phyloP scores from a whole-genome alignment of 208 protist genomes.

The Acanthamoeba rhysodes region DNA sequence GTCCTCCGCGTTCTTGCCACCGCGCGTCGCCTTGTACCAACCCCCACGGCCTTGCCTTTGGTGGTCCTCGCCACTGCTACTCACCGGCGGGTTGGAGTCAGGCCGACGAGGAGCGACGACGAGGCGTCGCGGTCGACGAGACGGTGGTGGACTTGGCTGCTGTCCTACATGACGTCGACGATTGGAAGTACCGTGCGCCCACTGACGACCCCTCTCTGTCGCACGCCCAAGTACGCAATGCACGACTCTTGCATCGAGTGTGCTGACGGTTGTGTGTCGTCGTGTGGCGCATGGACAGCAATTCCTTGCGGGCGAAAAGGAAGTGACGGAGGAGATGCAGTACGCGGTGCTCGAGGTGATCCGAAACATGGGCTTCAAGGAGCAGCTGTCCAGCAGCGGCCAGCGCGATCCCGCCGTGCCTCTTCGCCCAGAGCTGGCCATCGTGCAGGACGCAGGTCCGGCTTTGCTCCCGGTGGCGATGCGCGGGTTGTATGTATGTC shows the following conservation, averaged over 20 bases:
- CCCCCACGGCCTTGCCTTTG: too few relatives aligned
- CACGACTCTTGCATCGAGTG: neutral
- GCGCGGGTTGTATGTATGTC: neutral
- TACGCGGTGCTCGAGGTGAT: constrained; percentile 38
- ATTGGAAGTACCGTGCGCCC: constrained; percentile 84
- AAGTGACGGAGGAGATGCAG: neutral
- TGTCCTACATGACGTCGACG: constrained; percentile 84
- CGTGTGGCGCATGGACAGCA: neutral
- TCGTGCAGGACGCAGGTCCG: constrained; percentile 86
- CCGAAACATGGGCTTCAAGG: constrained; percentile 79
- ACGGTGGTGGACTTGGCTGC: constrained; percentile 84
- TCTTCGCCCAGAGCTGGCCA: constrained; percentile 41
- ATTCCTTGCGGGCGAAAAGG: neutral
- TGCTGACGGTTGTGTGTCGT: neutral
- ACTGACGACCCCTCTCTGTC: neutral
- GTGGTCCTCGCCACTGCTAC: neutral
- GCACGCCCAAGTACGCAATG: neutral
- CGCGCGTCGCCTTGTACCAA: neutral
- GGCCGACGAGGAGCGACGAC: neutral
- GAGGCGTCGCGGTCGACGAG: neutral
- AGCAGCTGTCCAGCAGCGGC: constrained; percentile 75
- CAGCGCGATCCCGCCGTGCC: neutral
- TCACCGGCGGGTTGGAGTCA: neutral
- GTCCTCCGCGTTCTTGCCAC: constrained; percentile 36
- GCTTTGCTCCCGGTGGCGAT: neutral